Conservation (phyloP, 805 yeast species). For the Kazachstania viticola region DNA sequence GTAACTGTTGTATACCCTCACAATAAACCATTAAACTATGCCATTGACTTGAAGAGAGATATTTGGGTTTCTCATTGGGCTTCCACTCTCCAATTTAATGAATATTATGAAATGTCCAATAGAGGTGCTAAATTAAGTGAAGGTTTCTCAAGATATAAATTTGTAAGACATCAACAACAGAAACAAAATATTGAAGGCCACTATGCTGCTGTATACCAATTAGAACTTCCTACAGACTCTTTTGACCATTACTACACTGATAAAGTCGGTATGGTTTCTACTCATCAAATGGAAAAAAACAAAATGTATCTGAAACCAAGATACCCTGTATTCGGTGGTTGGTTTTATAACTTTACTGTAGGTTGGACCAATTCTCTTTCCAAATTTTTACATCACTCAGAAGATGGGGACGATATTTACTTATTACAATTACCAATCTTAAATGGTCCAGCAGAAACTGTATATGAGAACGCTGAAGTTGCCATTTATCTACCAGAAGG, state of each 20-base stretch:
- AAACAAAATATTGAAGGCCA: constrained; percentile 25
- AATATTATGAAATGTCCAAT: constrained; percentile 71
- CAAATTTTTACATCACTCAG: constrained; percentile 37
- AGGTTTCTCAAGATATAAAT: constrained; percentile 76
- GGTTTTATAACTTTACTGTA: constrained; percentile 89
- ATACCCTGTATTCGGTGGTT: constrained; percentile 91
- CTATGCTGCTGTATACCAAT: constrained; percentile 49
- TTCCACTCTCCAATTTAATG: constrained; percentile 61
- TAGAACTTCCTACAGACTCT: constrained; percentile 40
- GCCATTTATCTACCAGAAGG: constrained; percentile 80
- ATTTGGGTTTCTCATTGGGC: constrained; percentile 88
- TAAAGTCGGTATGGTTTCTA: constrained; percentile 85
- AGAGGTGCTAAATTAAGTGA: constrained; percentile 54
- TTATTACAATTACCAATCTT: constrained; percentile 59
- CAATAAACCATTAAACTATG: constrained; percentile 53
- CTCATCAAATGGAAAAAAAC: constrained; percentile 36
- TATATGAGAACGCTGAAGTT: constrained; percentile 50
- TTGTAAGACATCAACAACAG: constrained; percentile 31
- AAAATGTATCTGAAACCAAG: constrained; percentile 63
- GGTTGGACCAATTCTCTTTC: constrained; percentile 74
- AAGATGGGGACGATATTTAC: constrained; percentile 36
- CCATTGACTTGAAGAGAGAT: constrained; percentile 52
- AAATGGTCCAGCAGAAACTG: constrained; percentile 58
- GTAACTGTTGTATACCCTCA: constrained; percentile 51
- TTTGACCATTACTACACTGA: constrained; percentile 75